Evolutionary conservation across 2,329 filamentous ascomycete species (phyloP), one percentile per base, ranked within the genome.

Genomic region (Claviceps fusiformis): DNA sequence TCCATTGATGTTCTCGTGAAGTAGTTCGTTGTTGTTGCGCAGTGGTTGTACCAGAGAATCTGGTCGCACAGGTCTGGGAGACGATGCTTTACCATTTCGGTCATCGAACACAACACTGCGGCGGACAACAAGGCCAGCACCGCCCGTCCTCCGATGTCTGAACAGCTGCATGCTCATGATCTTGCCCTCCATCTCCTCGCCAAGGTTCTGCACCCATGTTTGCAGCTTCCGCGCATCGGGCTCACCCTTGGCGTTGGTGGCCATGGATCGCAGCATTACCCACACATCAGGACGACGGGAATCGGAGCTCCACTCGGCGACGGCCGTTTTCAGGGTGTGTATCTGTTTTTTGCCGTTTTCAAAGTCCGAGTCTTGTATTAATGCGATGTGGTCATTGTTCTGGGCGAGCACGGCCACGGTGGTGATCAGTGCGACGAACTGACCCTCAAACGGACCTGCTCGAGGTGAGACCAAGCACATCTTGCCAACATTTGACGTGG

Each of bases 201-300:
- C 75, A 50, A 75, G 71, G 58, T 79, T 79, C 63, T 79, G 76
- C 31, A 73, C 72, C 77, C 77, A 80, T 3, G 74, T 77, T 56
- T 77, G 75, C 47, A 80, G 60, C 55, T 68, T 70, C 37, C 75
- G 68, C 46, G 70, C 66, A 60, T 78, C 69, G 51, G 71, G 63
- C 24, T 69, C 65, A 15, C 71, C 73, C 13, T 65, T 60, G 0
- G 67, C 64, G 50, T 68, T 68, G n/a, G 71, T 53, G 7, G 75
- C 75, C 68, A 79, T 75, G 48, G 64, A 67, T 50, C 72, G 68
- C 53, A 79, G 62, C 3, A 74, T 68, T 19, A 79, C 68, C 75
- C 76, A 80, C 9, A 76, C 65, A 52, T 71, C 69, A 1, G 77
- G 76, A 1, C 73, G 60, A 10, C 65, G 65, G 13, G 67, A 50